Percentiles rank a stretch among this genome's conserved stretches.
Evolutionary conservation across 768 basidiomycete species (phyloP).

Genomic region (Tylopilus plumbeoviolaceoides): DNA sequence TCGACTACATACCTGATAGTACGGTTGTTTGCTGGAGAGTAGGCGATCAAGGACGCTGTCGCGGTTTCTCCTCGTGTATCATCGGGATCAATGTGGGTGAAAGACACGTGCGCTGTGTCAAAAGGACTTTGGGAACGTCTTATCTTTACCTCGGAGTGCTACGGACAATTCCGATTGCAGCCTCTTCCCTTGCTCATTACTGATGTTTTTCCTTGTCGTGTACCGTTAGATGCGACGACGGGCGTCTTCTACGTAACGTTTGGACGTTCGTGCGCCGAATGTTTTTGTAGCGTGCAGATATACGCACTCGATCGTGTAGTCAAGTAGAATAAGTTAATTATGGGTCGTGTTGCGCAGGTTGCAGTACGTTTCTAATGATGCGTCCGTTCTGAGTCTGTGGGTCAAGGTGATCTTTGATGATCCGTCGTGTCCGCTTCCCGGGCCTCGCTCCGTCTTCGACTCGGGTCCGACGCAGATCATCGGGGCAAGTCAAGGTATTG

Average conservation of each 20-base stretch:
- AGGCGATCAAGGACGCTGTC: not conserved
- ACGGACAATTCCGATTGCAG: constrained; percentile 12
- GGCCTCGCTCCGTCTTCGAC: too few species aligned
- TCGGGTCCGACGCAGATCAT: too few species aligned
- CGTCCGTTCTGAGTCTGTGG: too few species aligned
- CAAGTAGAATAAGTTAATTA: too few species aligned
- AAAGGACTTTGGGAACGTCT: not conserved
- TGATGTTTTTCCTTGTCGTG: not conserved
- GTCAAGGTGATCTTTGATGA: too few species aligned
- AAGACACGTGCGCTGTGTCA: not conserved
- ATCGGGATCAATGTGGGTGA: not conserved
- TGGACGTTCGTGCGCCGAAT: too few species aligned
- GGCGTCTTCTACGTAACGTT: not conserved
- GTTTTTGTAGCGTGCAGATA: too few species aligned
- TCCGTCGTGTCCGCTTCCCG: too few species aligned
- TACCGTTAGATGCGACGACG: not conserved
- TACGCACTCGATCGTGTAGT: too few species aligned
- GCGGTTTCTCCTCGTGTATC: not conserved
- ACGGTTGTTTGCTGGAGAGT: constrained; percentile 88
- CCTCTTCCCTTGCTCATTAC: not conserved
- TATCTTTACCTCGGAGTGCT: not conserved
- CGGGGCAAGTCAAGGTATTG: too few species aligned
- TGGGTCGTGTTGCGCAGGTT: too few species aligned
- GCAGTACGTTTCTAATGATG: too few species aligned
- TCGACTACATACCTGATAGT: constrained; percentile 80